Percentiles rank a stretch among this genome's conserved stretches.
phyloP scores from a whole-genome alignment of 352 stramenopile genomes.

The Globisporangium paroecandrum region DNA sequence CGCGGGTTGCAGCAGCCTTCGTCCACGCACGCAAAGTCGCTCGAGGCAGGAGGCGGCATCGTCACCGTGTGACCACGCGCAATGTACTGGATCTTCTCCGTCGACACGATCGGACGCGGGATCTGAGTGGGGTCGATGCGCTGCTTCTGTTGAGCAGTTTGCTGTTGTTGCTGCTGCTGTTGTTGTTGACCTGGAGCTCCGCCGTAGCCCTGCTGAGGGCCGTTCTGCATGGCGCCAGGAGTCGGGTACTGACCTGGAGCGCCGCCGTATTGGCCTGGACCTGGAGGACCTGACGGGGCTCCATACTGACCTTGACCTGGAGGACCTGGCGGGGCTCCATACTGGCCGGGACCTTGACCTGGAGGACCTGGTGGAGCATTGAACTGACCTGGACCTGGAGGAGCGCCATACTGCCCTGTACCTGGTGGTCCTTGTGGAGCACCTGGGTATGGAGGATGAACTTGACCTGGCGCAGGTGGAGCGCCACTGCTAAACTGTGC shows the following conservation, averaged over 20 bases:
- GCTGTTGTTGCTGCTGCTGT: conserved; percentile 30
- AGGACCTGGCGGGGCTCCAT: neutral
- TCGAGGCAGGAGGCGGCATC: conserved; percentile 72
- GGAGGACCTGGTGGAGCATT: neutral
- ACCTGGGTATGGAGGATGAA: conserved; percentile 12
- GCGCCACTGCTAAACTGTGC: conserved; percentile 7
- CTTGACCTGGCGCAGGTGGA: conserved; percentile 10
- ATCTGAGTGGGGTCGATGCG: conserved; percentile 89
- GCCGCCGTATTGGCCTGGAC: conserved; percentile 10
- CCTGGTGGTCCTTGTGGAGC: conserved; percentile 17
- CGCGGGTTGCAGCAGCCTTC: conserved; percentile 87
- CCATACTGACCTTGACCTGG: conserved; percentile 17
- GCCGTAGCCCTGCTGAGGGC: conserved; percentile 12
- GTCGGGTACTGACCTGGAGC: conserved; percentile 16
- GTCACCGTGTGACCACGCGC: conserved; percentile 78
- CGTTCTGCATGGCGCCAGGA: conserved; percentile 14
- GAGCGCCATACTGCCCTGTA: conserved; percentile 12
- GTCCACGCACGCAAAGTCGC: conserved; percentile 79
- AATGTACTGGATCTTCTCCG: conserved; percentile 71
- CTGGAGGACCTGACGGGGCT: conserved; percentile 1
- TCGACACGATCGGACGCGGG: conserved; percentile 66
- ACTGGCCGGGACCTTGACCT: neutral
- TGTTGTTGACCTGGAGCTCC: conserved; percentile 15
- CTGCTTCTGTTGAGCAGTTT: conserved; percentile 53
- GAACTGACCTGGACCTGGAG: conserved; percentile 1